Percentiles rank a stretch among this genome's conserved stretches.
Conservation (phyloP, 169 alveolate species). For the Cryptosporidium felis region DNA sequence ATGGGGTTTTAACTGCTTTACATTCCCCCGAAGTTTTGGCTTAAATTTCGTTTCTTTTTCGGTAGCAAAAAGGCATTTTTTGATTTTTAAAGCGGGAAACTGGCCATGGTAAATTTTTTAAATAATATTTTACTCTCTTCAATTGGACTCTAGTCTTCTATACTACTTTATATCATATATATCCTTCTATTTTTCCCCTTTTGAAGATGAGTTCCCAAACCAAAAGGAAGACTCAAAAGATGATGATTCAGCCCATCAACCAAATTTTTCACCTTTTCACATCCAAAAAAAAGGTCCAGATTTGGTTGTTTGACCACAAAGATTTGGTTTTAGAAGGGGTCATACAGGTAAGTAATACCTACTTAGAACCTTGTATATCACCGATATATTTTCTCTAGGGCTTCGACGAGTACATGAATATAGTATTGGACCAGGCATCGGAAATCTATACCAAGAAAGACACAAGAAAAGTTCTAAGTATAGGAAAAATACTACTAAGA, state of each 20-base stretch:
- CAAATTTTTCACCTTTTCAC: conserved; percentile 92
- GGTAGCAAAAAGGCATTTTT: too few species aligned
- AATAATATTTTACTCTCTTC: too few species aligned
- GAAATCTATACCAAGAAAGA: conserved; percentile 89
- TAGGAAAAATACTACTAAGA: conserved; percentile 91
- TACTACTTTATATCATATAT: too few species aligned
- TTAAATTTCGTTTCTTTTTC: too few species aligned
- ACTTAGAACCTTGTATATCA: neutral
- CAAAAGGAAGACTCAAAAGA: conserved; percentile 72
- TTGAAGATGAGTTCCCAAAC: conserved; percentile 21
- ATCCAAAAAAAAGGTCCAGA: conserved; percentile 90
- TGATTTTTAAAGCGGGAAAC: too few species aligned
- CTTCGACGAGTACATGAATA: conserved; percentile 95
- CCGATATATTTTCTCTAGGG: conserved; percentile 80
- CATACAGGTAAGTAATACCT: conserved; percentile 81
- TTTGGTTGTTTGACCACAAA: conserved; percentile 93
- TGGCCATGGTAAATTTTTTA: too few species aligned
- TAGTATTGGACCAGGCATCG: conserved; percentile 93
- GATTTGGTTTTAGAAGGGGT: conserved; percentile 90
- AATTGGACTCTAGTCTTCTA: too few species aligned
- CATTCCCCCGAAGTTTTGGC: too few species aligned
- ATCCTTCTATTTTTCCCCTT: too few species aligned
- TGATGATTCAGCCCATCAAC: conserved; percentile 81
- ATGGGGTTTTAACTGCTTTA: too few species aligned
- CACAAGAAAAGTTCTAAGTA: conserved; percentile 76